Percentiles rank a stretch among this genome's conserved stretches.
Evolutionary conservation across 106 monocot genomes (phyloP).

Genomic region (Dendrobium officinale): DNA sequence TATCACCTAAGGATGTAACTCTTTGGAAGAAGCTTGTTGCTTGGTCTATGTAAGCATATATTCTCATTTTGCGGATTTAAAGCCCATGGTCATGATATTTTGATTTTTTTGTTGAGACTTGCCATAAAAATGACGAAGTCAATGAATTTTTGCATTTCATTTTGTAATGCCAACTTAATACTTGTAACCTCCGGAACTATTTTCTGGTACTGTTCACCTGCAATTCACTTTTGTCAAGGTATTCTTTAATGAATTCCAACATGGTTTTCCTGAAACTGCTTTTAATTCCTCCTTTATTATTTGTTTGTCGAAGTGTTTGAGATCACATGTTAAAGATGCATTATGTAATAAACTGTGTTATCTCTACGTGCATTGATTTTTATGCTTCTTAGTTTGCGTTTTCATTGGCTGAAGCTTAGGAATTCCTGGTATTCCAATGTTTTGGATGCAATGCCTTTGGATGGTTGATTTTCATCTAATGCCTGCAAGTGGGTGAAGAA

Average conservation of each 20-base stretch:
- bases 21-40: conserved; percentile 85
- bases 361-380: too few species aligned
- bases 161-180: not conserved
- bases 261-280: not conserved
- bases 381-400: too few species aligned
- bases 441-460: too few species aligned
- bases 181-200: not conserved
- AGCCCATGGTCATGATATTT: not conserved
- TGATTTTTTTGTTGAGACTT: not conserved
- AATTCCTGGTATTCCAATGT: too few species aligned
- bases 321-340: too few species aligned
- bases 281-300: not conserved
- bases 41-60: conserved; percentile 68
- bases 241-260: not conserved
- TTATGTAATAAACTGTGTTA: too few species aligned
- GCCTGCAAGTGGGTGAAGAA: too few species aligned
- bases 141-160: not conserved
- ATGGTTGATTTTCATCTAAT: too few species aligned
- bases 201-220: not conserved
- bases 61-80: not conserved
- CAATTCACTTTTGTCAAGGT: not conserved
- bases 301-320: not conserved
- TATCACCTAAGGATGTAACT: conserved; percentile 79
- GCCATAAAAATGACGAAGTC: not conserved
- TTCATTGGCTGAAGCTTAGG: too few species aligned